Percentiles rank a stretch among this genome's conserved stretches.
Conservation (phyloP, 192 early-diverging fungal species). For the Rhizophlyctis rosea region DNA sequence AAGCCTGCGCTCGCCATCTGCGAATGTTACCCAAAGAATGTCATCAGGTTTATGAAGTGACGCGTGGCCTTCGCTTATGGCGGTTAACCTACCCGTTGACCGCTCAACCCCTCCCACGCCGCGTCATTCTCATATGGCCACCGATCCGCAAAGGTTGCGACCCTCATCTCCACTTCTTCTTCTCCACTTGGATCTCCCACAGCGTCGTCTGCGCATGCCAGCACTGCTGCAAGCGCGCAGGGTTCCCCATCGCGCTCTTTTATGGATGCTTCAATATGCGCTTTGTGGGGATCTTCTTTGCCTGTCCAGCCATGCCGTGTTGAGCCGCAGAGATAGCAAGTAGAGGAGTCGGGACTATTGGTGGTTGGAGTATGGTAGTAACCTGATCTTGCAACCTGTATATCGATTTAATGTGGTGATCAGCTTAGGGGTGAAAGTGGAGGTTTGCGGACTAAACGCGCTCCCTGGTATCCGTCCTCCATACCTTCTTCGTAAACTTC, state of each 20-base stretch:
- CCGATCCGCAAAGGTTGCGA: conserved; percentile 11
- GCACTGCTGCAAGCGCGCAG: background rate
- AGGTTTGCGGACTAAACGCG: no score
- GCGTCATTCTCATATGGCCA: conserved; percentile 10
- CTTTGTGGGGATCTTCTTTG: background rate
- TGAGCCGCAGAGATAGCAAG: background rate
- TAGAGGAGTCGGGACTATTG: background rate
- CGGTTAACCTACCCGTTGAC: conserved; percentile 1
- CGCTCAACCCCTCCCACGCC: background rate
- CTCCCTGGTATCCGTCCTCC: no score
- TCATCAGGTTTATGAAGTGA: background rate
- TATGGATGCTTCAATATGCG: background rate
- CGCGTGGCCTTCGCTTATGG: background rate
- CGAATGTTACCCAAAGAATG: background rate
- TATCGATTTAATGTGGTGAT: background rate
- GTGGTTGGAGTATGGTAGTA: background rate
- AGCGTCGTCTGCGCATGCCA: background rate
- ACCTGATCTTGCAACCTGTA: background rate
- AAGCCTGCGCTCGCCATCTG: conserved; percentile 29
- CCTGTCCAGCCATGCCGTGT: background rate
- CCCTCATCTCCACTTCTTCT: conserved; percentile 2
- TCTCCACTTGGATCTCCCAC: background rate
- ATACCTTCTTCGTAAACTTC: background rate
- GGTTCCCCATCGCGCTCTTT: background rate
- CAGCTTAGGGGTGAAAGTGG: background rate